Conservation (phyloP, 495 filamentous ascomycete genomes). For the Durotheca rogersii region DNA sequence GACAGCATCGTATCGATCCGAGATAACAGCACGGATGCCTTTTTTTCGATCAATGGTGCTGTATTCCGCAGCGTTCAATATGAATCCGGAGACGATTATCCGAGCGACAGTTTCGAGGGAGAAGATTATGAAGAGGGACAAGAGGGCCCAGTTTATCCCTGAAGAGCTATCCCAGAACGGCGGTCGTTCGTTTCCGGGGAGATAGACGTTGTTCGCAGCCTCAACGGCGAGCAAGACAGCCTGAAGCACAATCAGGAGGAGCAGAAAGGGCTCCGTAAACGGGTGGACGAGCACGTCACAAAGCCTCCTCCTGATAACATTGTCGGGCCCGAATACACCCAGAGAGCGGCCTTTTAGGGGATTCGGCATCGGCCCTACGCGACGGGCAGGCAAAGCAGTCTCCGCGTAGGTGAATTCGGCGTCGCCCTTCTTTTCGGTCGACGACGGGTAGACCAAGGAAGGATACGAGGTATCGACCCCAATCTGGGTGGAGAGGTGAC, state of each 20-base stretch:
- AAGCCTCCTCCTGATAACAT: constrained; percentile 67
- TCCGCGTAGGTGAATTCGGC: constrained; percentile 34
- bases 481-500: constrained; percentile 48
- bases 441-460: constrained; percentile 46
- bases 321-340: constrained; percentile 78
- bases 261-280: constrained; percentile 80
- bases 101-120: constrained; percentile 80
- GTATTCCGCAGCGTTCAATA: constrained; percentile 84
- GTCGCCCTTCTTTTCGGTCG: constrained; percentile 49
- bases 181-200: constrained; percentile 48
- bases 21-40: constrained; percentile 69
- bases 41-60: constrained; percentile 73
- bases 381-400: constrained; percentile 35
- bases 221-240: constrained; percentile 84
- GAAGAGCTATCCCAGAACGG: constrained; percentile 62
- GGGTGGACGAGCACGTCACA: constrained; percentile 90
- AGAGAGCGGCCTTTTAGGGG: constrained; percentile 87
- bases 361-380: constrained; percentile 59
- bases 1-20: constrained; percentile 70
- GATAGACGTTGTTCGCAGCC: constrained; percentile 65
- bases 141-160: constrained; percentile 74
- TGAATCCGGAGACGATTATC: constrained; percentile 86
- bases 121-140: constrained; percentile 86
- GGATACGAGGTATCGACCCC: constrained; percentile 55
- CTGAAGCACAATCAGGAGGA: constrained; percentile 85